Conservation (phyloP, 2,329 filamentous ascomycete species). For the Aspergillus tanneri region DNA sequence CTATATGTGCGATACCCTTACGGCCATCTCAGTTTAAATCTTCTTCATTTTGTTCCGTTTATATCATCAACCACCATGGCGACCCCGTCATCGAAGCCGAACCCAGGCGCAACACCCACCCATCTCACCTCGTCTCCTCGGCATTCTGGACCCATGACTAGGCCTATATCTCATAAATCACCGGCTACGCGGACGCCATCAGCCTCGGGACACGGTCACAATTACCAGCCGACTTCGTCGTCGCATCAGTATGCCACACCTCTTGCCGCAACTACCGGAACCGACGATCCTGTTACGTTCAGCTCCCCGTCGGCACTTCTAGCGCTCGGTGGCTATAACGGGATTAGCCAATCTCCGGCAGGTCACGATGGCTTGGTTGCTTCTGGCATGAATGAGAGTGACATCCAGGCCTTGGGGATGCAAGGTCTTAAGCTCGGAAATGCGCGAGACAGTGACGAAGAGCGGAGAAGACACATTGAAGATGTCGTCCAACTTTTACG, state of each 20-base stretch:
- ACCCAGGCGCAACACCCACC: slow-evolving; percentile 45
- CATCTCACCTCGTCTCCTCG: slow-evolving; percentile 47
- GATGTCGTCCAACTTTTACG: slow-evolving; percentile 43
- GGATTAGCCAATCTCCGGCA: slow-evolving; percentile 42
- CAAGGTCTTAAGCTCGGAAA: slow-evolving; percentile 37
- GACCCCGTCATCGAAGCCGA: slow-evolving; percentile 45
- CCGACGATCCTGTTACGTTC: slow-evolving; percentile 45
- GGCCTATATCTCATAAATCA: slow-evolving; percentile 46
- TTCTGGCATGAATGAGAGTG: slow-evolving; percentile 38
- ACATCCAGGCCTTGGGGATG: slow-evolving; percentile 42
- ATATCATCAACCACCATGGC: slow-evolving; percentile 33
- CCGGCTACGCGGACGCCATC: slow-evolving; percentile 47
- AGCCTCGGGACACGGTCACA: slow-evolving; percentile 36
- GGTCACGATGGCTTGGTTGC: slow-evolving; percentile 39
- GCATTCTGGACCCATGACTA: slow-evolving; percentile 41
- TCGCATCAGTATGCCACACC: slow-evolving; percentile 47
- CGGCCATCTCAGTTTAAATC: background rate
- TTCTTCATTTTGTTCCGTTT: background rate
- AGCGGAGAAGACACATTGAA: slow-evolving; percentile 42
- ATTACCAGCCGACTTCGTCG: slow-evolving; percentile 34
- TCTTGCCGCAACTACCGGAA: slow-evolving; percentile 35
- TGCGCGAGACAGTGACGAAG: slow-evolving; percentile 42
- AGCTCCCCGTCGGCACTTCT: slow-evolving; percentile 48
- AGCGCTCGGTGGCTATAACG: slow-evolving; percentile 44
- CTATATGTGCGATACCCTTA: background rate